These are phyloP conservation scores for Graphilbum ipis-grandicollis DNA, from an alignment of 2,329 filamentous ascomycete genomes.

Conservation along the genomic window DNA sequence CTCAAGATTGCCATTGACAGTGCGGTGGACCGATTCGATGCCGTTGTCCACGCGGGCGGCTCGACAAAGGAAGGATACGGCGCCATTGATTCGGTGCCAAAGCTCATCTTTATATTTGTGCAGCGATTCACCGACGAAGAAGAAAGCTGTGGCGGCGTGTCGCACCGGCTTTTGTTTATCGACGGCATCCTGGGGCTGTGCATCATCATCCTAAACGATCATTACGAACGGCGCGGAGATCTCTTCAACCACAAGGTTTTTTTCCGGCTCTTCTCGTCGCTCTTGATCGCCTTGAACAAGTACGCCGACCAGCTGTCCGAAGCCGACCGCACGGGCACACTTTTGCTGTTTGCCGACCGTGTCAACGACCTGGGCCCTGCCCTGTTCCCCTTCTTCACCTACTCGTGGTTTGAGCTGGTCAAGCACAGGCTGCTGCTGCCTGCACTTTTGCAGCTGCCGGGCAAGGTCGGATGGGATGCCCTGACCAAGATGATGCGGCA, in stretches of 20 bases:
- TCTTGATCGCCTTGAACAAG: conserved; percentile 39
- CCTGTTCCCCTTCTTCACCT: conserved; percentile 67
- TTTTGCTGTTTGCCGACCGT: conserved; percentile 52
- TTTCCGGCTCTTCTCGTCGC: conserved; percentile 70
- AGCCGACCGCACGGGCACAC: conserved; percentile 49
- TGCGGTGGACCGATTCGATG: conserved; percentile 63
- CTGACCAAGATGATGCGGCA: conserved; percentile 60
- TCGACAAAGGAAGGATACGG: conserved; percentile 38
- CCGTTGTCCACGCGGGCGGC: conserved; percentile 42
- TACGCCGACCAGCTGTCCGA: conserved; percentile 40
- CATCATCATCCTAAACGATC: conserved; percentile 67
- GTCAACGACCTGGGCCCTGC: conserved; percentile 60
- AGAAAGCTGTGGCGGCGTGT: conserved; percentile 23
- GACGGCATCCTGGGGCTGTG: conserved; percentile 64
- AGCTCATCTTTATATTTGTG: conserved; percentile 60
- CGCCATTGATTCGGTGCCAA: conserved; percentile 65
- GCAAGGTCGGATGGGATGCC: conserved; percentile 55
- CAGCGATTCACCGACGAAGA: conserved; percentile 49
- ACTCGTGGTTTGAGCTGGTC: conserved; percentile 68
- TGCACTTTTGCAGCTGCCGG: conserved; percentile 49
- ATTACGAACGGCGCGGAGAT: conserved; percentile 66
- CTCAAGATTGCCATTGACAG: conserved; percentile 66
- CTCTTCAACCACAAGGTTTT: conserved; percentile 78
- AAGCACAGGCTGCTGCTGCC: conserved; percentile 77
- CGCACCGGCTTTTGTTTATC: conserved; percentile 52